Percentiles rank a stretch among this genome's conserved stretches.
phyloP scores from a whole-genome alignment of 768 basidiomycete species.

The Roridomyces roridus region DNA sequence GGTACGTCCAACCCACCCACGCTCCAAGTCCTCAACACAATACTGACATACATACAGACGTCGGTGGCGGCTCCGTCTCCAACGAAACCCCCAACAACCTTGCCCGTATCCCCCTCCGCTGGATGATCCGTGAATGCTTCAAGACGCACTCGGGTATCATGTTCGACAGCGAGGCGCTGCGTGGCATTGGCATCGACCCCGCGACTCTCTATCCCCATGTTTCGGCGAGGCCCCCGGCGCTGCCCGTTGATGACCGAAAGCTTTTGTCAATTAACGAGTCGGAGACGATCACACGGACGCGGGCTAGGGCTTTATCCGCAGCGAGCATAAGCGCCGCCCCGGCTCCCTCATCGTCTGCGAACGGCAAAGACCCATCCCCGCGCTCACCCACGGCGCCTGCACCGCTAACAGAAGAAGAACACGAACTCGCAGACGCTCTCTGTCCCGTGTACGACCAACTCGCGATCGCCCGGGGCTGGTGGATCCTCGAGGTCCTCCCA shows the following conservation, averaged over 20 bases:
- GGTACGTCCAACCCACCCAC: constrained; percentile 27
- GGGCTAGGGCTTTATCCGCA: too few species aligned
- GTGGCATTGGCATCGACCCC: constrained; percentile 47
- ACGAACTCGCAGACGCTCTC: constrained; percentile 58
- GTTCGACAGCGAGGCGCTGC: constrained; percentile 54
- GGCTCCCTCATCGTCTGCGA: neutral
- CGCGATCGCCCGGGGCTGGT: constrained; percentile 50
- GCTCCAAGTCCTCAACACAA: neutral
- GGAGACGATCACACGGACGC: neutral
- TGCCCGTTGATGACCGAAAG: constrained; percentile 20
- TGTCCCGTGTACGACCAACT: constrained; percentile 61
- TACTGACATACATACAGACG: constrained; percentile 39
- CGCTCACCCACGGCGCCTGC: neutral
- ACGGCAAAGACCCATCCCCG: neutral
- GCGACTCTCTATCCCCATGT: constrained; percentile 42
- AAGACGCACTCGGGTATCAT: constrained; percentile 60
- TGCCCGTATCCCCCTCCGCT: constrained; percentile 59
- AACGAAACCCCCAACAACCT: constrained; percentile 50
- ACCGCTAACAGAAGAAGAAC: constrained; percentile 49
- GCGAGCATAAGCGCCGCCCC: neutral
- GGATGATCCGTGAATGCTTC: constrained; percentile 79
- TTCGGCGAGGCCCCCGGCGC: constrained; percentile 36
- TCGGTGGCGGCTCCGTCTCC: constrained; percentile 60
- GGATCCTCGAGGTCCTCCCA: constrained; percentile 64
- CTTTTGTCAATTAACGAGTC: constrained; percentile 29